Evolutionary conservation across 2,329 filamentous ascomycete species (phyloP).

Genomic region (Alternaria alternata): DNA sequence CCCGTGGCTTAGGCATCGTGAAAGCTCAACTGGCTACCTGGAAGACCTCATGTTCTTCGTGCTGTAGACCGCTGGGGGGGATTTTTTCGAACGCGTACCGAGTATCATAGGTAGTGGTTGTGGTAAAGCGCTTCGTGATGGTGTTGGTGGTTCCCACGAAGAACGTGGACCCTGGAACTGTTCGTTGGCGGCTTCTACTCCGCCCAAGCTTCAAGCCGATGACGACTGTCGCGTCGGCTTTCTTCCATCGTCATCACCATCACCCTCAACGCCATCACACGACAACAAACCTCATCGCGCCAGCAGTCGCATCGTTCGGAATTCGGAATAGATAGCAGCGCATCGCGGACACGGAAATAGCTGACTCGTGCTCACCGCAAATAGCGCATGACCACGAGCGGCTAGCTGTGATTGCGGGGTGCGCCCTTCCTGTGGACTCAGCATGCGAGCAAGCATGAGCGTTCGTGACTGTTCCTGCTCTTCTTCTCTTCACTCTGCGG

Average conservation of each 20-base stretch:
- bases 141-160: not conserved
- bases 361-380: slow-evolving; percentile 18
- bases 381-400: slow-evolving; percentile 13
- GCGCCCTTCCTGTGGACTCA: slow-evolving; percentile 16
- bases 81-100: not conserved
- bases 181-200: slow-evolving; percentile 1
- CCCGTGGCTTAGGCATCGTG: not conserved
- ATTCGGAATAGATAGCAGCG: slow-evolving; percentile 6
- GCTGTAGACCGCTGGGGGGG: not conserved
- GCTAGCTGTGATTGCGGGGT: slow-evolving; percentile 29
- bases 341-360: not conserved
- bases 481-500: not conserved
- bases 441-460: slow-evolving; percentile 11
- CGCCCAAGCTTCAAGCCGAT: slow-evolving; percentile 5
- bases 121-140: not conserved
- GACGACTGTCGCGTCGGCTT: not conserved
- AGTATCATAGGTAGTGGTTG: not conserved
- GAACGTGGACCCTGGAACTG: not conserved
- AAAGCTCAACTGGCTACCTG: not conserved
- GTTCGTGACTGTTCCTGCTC: slow-evolving; percentile 6
- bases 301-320: slow-evolving; percentile 1
- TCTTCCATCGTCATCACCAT: not conserved
- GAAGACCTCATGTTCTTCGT: not conserved
- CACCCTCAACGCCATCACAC: not conserved
- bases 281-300: not conserved